These are phyloP conservation scores for Alternaria atra DNA, from an alignment of 2,329 filamentous ascomycete species.

Conservation along the genomic window DNA sequence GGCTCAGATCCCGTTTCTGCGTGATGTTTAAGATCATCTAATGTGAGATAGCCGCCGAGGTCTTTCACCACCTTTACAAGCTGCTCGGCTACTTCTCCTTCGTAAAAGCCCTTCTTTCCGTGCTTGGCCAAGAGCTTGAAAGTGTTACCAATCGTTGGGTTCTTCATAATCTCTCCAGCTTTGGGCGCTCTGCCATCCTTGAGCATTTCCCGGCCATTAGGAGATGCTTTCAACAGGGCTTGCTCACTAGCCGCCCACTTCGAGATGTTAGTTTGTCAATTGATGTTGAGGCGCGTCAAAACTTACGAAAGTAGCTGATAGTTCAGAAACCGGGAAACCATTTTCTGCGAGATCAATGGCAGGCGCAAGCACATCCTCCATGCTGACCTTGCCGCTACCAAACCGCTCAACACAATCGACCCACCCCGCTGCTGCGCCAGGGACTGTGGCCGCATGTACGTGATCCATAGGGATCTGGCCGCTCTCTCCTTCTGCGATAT, in stretches of 20 bases:
- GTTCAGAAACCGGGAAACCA: conserved; percentile 88
- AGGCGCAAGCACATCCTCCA: conserved; percentile 81
- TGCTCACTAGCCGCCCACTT: conserved; percentile 78
- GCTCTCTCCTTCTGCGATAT: conserved; percentile 65
- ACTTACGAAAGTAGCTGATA: conserved; percentile 74
- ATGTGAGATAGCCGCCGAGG: conserved; percentile 77
- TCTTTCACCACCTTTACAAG: conserved; percentile 80
- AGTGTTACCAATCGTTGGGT: conserved; percentile 80
- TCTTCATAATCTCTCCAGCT: conserved; percentile 88
- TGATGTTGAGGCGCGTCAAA: not conserved
- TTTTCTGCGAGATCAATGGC: conserved; percentile 87
- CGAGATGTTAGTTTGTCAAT: conserved; percentile 11
- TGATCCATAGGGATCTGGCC: conserved; percentile 76
- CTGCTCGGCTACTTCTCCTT: conserved; percentile 81
- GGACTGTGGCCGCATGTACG: conserved; percentile 84
- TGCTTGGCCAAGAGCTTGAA: conserved; percentile 80
- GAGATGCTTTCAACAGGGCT: conserved; percentile 74
- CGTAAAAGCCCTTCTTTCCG: conserved; percentile 91
- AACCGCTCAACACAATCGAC: conserved; percentile 87
- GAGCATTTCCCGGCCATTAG: conserved; percentile 87
- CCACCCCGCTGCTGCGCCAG: conserved; percentile 93
- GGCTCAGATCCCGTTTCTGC: conserved; percentile 76
- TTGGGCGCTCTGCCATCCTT: conserved; percentile 79
- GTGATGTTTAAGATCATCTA: conserved; percentile 84
- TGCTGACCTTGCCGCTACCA: conserved; percentile 81